Evolutionary conservation across 371 early-diverging fungal genomes (phyloP), one percentile per base, ranked within the genome.

Genomic region (Capillidium heterosporum): DNA sequence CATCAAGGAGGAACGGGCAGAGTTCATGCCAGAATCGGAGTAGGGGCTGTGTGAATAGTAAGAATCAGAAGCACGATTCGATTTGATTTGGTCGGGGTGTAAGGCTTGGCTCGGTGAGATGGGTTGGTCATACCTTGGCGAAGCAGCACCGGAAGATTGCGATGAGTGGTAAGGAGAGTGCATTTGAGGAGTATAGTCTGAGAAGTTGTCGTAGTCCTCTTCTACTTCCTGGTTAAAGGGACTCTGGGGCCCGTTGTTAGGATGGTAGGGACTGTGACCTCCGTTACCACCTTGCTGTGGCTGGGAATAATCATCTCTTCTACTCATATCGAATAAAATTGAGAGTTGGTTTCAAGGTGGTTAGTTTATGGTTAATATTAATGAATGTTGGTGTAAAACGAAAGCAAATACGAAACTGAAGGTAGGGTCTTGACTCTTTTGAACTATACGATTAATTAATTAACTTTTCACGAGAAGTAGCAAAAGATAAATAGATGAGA

Each of bases 131-230:
- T 3, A 32, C 2, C 11, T 10, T 11, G 31, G 53, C 10, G 53
- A 35, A 19, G 7, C 15, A n/a, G 13, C 24, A 35, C 13, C n/a
- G 53, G 53, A 53, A 40, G 53, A 53, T 8, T 53, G 21, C 8
- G 53, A 53, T 8, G 53, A 53, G 19, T 53, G 35, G 19, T 53
- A 53, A 11, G 53, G 53, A 21, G 53, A 53, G 17, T 27, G 53
- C 3, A n/a, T 32, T 8, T 53, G 39, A 23, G 17, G 15, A 15
- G 13, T 40, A 53, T 53, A 53, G 13, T 53, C 53, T 23, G 35
- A 53, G 39, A 35, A 53, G 10, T 39, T 39, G 32, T 32, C 51
- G 31, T 50, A 50, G 27, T 50, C 51, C 10, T 50, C 51, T 10
- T 24, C 31, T 13, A 29, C 17, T 27, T 26, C 10, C n/a, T 10